Percentiles rank a stretch among this genome's conserved stretches.
phyloP scores from a whole-genome alignment of 1,139 yeast genomes.

The Pichia sp. region DNA sequence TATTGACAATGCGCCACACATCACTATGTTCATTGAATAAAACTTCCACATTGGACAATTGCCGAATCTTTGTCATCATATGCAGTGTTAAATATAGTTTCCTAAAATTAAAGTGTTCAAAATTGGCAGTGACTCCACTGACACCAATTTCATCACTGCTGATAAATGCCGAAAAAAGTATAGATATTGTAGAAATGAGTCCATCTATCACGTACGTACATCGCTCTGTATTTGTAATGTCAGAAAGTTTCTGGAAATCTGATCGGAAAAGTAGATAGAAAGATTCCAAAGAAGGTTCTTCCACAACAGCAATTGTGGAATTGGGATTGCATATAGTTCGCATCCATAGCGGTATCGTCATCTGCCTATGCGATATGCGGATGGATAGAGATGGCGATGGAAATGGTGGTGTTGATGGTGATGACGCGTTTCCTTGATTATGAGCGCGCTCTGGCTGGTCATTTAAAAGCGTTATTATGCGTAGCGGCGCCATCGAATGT shows the following conservation, averaged over 20 bases:
- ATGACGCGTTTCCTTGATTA: no score
- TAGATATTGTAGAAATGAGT: constrained; percentile 5
- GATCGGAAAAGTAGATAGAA: not conserved
- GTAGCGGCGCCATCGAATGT: no score
- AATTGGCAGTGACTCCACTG: not conserved
- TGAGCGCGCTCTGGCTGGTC: no score
- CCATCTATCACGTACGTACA: constrained; percentile 8
- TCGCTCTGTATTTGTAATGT: not conserved
- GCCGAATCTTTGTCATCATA: not conserved
- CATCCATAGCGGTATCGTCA: no score
- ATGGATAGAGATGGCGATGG: no score
- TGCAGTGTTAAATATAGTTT: constrained; percentile 4
- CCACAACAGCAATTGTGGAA: not conserved
- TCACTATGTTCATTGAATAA: constrained; percentile 5
- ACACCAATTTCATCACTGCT: constrained; percentile 2
- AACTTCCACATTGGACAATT: not conserved
- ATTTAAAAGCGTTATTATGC: no score
- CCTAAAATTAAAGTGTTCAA: constrained; percentile 6
- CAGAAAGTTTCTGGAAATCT: not conserved
- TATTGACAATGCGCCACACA: constrained; percentile 7
- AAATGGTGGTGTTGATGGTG: no score
- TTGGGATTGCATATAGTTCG: no score
- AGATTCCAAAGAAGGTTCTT: not conserved
- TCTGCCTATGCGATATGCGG: no score
- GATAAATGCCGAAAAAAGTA: constrained; percentile 8